Evolutionary conservation across 2,329 filamentous ascomycete genomes (phyloP).

Genomic region (Pyricularia pennisetigena): DNA sequence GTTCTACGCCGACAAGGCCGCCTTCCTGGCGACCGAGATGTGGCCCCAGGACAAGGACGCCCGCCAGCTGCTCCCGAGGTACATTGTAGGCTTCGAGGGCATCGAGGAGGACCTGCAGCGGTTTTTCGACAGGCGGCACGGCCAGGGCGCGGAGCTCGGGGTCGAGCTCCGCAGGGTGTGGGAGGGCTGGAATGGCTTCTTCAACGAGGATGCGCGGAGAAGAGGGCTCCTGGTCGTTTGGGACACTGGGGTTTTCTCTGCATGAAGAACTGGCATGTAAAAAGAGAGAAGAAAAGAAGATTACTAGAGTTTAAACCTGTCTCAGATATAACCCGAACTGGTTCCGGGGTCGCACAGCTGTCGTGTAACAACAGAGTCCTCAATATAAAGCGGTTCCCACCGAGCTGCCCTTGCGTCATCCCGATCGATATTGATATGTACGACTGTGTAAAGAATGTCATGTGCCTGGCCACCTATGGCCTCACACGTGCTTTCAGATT

Average conservation of each 20-base stretch:
- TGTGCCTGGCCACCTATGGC: neutral
- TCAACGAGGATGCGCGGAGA: slow-evolving; percentile 51
- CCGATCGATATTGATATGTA: neutral
- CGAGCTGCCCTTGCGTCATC: neutral
- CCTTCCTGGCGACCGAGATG: slow-evolving; percentile 47
- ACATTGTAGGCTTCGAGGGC: slow-evolving; percentile 52
- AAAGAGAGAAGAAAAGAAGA: neutral
- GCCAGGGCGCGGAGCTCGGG: slow-evolving; percentile 28
- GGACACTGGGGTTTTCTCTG: slow-evolving; percentile 22
- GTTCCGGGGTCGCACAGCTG: neutral
- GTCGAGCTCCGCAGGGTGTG: slow-evolving; percentile 38
- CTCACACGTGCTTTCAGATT: neutral
- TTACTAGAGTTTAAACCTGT: neutral
- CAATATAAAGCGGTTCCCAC: neutral
- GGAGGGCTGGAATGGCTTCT: slow-evolving; percentile 49
- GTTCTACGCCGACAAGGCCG: slow-evolving; percentile 62
- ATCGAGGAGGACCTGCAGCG: slow-evolving; percentile 35
- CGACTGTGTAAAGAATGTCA: neutral
- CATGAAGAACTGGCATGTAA: neutral
- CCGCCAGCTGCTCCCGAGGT: slow-evolving; percentile 34
- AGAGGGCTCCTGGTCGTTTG: slow-evolving; percentile 49
- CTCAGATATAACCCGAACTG: neutral
- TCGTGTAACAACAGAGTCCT: neutral
- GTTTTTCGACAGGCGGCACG: slow-evolving; percentile 28
- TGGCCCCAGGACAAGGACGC: slow-evolving; percentile 21